These are phyloP conservation scores for Rhytidiadelphus loreus DNA, from an alignment of 225 moss, liverwort and hornwort species.

Conservation along the genomic window DNA sequence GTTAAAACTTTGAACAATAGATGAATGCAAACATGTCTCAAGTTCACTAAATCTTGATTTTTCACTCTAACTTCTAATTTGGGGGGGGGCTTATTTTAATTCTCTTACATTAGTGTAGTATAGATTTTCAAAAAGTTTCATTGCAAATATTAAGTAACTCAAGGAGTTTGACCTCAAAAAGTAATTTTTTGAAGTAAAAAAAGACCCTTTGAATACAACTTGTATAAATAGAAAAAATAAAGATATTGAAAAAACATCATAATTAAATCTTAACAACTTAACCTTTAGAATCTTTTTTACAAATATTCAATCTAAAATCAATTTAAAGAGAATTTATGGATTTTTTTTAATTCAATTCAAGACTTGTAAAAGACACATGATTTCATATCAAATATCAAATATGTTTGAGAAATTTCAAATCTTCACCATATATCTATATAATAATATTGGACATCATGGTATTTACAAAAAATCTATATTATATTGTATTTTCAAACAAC, in stretches of 20 bases:
- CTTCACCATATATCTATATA: too few species aligned
- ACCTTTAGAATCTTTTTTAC: background rate
- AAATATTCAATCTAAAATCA: too few species aligned
- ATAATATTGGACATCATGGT: too few species aligned
- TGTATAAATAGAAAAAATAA: background rate
- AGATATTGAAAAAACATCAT: background rate
- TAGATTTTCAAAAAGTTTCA: fast-evolving
- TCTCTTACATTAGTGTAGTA: background rate
- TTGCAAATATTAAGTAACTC: background rate
- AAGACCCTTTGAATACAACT: fast-evolving
- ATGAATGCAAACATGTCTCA: background rate
- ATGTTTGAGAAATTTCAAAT: too few species aligned
- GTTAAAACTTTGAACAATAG: background rate
- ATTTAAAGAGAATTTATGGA: too few species aligned
- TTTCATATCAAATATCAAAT: background rate
- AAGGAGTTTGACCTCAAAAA: background rate
- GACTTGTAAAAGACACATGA: too few species aligned
- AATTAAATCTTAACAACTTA: background rate
- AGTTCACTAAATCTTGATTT: background rate
- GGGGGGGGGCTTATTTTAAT: background rate
- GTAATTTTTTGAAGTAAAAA: background rate
- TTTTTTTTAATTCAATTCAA: background rate
- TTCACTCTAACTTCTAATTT: too few species aligned
- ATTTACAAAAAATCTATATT: too few species aligned
- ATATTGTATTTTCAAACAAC: background rate